phyloP scores from a whole-genome alignment of 1,284 basidiomycete species.

The Thelephora terrestris region DNA sequence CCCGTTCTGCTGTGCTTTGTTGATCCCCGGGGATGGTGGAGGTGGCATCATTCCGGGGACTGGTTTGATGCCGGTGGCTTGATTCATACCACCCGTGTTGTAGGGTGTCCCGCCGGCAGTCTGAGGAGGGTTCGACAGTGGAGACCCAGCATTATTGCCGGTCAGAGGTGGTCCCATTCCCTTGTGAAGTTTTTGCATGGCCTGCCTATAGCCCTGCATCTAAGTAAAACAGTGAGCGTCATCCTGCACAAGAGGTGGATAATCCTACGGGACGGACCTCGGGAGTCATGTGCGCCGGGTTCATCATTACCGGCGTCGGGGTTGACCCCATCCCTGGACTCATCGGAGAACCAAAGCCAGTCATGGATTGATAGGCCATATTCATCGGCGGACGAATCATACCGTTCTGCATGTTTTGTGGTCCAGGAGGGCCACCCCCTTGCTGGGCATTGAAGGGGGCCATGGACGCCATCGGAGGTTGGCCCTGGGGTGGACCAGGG shows the following conservation, averaged over 20 bases:
- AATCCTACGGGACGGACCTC: not conserved
- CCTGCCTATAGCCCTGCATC: slow-evolving; percentile 22
- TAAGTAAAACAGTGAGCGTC: not conserved
- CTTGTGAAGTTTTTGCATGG: slow-evolving; percentile 25
- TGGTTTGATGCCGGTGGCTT: slow-evolving; percentile 24
- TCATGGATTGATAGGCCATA: slow-evolving; percentile 20
- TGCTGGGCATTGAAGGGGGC: slow-evolving; percentile 13
- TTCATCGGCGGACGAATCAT: slow-evolving; percentile 19
- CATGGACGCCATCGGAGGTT: slow-evolving; percentile 22
- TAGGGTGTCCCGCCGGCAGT: slow-evolving; percentile 11
- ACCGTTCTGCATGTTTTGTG: slow-evolving; percentile 14
- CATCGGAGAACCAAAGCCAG: slow-evolving; percentile 21
- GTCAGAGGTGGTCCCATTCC: slow-evolving; percentile 12
- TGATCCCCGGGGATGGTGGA: slow-evolving; percentile 33
- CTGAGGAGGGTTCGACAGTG: slow-evolving; percentile 14
- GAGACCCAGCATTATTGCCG: slow-evolving; percentile 11
- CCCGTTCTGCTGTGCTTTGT: slow-evolving; percentile 21
- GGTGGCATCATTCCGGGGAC: slow-evolving; percentile 35
- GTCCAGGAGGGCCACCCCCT: slow-evolving; percentile 10
- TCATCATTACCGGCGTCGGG: slow-evolving; percentile 20
- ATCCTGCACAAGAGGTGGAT: not conserved
- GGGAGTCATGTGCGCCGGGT: slow-evolving; percentile 19
- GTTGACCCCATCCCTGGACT: slow-evolving; percentile 12
- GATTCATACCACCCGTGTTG: slow-evolving; percentile 9
- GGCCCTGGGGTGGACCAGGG: slow-evolving; percentile 19